Base-by-base conservation (phyloP, 225 moss, liverwort and hornwort species). In the Marchantia paleacea region DNA sequence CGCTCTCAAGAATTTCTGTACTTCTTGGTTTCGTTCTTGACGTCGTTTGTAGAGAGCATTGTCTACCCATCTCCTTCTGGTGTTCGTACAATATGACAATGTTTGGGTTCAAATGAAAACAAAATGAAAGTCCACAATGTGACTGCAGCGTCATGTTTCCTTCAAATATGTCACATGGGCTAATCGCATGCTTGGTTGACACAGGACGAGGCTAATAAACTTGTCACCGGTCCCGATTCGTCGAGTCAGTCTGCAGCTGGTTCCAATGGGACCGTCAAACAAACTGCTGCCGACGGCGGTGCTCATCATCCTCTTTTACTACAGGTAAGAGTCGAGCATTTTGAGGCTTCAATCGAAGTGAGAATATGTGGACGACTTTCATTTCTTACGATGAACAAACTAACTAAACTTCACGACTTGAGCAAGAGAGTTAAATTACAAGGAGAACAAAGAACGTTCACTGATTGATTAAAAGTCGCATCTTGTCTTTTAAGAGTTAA, bases 231-330 rank as follows among this genome's bases (percentile, higher is more conserved):
- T 26, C 51, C 75, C 7, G 20, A 67, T 30, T 52, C 76, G 16
- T 7, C 65, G 48, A 55, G 54, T 26, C 25, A 75, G 15, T 39
- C 74, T 26, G 9, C 74, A 7, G 4, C 75, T 29, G 55, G 52
- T 8, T 55, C 55, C 16, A 90, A 88, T 78, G 91, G 83, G 52
- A 74, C 47, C 22, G 24, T 12, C 24, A 78, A 82, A 22, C 69
- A 55, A 81, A 78, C 69, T 53, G 83, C 71, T 63, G 67, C 82
- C 22, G 88, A 89, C 73, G 75, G 13, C 75, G 71, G 49, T 70
- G 50, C 77, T 52, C 97, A 97, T 80, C 95, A 97, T 89, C 90
- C 92, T 30, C 89, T 97, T 80, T 87, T 95, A 47, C 83, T 95
- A 78, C 90, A 93, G 91, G 93, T 89, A 81, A 81, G 68, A n/a